Evolutionary conservation across 2,329 filamentous ascomycete genomes (phyloP).

Genomic region (Colletotrichum falcatum): DNA sequence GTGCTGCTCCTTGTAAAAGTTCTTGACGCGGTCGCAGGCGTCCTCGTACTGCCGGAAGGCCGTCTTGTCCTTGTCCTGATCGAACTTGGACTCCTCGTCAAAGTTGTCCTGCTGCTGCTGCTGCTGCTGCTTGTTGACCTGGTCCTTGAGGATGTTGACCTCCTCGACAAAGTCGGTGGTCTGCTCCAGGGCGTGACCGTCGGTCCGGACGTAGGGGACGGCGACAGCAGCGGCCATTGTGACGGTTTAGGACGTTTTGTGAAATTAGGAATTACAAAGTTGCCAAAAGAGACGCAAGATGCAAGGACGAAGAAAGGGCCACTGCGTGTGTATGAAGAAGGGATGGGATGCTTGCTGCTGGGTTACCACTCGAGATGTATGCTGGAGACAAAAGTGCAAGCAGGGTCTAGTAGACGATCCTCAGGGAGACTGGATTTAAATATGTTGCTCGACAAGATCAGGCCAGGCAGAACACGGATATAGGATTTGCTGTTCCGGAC

Average conservation of each 20-base stretch:
- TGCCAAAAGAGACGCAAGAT: not conserved
- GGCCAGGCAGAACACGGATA: constrained; percentile 6
- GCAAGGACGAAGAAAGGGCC: not conserved
- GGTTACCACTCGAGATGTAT: constrained; percentile 3
- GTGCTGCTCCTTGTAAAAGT: constrained; percentile 83
- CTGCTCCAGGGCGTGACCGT: constrained; percentile 55
- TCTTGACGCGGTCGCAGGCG: constrained; percentile 85
- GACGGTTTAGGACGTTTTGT: not conserved
- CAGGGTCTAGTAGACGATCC: not conserved
- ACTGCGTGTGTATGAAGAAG: not conserved
- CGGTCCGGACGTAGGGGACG: constrained; percentile 22
- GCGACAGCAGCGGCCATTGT: constrained; percentile 39
- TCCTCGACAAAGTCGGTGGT: constrained; percentile 63
- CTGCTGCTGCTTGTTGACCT: constrained; percentile 42
- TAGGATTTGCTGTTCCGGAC: not conserved
- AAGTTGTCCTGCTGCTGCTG: constrained; percentile 15
- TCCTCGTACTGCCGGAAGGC: constrained; percentile 86
- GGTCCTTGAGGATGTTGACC: constrained; percentile 65
- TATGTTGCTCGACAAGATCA: constrained; percentile 33
- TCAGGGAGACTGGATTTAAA: constrained; percentile 31
- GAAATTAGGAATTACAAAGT: not conserved
- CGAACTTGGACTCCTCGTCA: constrained; percentile 72
- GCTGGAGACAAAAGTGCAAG: constrained; percentile 7
- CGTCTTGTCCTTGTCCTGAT: constrained; percentile 81
- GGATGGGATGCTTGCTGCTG: not conserved